phyloP scores from a whole-genome alignment of 495 filamentous ascomycete genomes.

The Massariosphaeria phaeospora region DNA sequence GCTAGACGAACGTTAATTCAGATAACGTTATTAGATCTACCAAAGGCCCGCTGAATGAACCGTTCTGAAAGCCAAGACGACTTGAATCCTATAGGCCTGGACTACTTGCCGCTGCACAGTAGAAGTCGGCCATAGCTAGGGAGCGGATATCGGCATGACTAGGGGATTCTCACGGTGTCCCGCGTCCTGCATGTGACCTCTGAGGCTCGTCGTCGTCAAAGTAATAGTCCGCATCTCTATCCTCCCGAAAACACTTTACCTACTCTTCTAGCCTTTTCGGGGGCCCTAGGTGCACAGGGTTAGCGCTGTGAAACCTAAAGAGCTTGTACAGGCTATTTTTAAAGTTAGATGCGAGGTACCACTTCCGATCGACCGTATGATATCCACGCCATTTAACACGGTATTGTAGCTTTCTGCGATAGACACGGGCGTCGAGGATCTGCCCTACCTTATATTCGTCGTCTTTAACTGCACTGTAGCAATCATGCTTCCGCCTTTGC shows the following conservation, averaged over 20 bases:
- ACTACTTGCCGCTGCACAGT: too few relatives aligned
- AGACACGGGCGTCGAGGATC: conserved; percentile 6
- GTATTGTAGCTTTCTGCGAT: conserved; percentile 16
- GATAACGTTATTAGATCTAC: too few relatives aligned
- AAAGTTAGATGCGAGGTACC: conserved; percentile 15
- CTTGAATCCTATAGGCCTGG: too few relatives aligned
- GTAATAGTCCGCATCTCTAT: neutral
- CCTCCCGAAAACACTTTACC: neutral
- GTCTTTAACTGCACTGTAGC: neutral
- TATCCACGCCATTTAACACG: conserved; percentile 12
- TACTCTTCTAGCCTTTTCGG: neutral
- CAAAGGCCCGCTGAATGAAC: too few relatives aligned
- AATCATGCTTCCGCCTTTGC: conserved; percentile 3
- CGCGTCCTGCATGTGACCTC: too few relatives aligned
- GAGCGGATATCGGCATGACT: too few relatives aligned
- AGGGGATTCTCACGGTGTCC: too few relatives aligned
- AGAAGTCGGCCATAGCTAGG: too few relatives aligned
- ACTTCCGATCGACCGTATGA: conserved; percentile 6
- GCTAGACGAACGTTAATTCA: too few relatives aligned
- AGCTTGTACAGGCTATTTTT: neutral
- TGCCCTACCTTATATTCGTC: conserved; percentile 7
- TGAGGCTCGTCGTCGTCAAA: neutral
- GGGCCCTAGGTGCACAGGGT: neutral
- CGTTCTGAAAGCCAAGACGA: too few relatives aligned
- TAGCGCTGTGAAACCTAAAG: neutral